phyloP scores from a whole-genome alignment of 768 basidiomycete genomes.

The Leccinellum luteum region DNA sequence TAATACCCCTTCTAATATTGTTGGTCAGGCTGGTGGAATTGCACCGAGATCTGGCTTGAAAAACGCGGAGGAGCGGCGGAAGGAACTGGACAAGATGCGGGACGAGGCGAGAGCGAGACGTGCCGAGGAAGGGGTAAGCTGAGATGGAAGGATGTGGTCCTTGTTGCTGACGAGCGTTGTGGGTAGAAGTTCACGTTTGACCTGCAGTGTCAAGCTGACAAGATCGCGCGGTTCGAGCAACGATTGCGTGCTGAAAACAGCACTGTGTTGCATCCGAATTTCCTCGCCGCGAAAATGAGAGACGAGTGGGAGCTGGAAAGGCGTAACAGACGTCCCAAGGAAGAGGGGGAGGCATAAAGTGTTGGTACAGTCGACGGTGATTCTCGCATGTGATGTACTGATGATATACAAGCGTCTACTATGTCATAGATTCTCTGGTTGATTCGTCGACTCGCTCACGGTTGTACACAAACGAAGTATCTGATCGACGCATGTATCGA shows the following conservation, averaged over 20 bases:
- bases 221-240: constrained; percentile 63
- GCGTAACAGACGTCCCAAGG: constrained; percentile 27
- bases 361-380: constrained; percentile 9
- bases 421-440: constrained; percentile 4
- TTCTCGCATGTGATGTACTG: constrained; percentile 12
- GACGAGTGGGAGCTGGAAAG: constrained; percentile 47
- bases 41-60: constrained; percentile 46
- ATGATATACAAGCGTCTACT: constrained; percentile 17
- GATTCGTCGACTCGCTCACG: constrained; percentile 26
- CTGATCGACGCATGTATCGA: constrained; percentile 62
- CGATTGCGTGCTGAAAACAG: constrained; percentile 47
- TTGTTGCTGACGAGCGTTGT: constrained; percentile 10
- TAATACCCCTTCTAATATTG: constrained; percentile 1
- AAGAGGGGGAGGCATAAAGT: constrained; percentile 36
- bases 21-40: constrained; percentile 39
- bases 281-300: constrained; percentile 55
- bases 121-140: constrained; percentile 51
- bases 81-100: constrained; percentile 65
- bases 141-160: background rate
- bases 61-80: constrained; percentile 65
- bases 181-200: constrained; percentile 50
- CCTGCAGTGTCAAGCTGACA: constrained; percentile 57
- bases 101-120: constrained; percentile 65
- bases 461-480: constrained; percentile 43
- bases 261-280: constrained; percentile 59